A percentile compares a stretch with the other conserved stretches of the same genome.
phyloP scores from a whole-genome alignment of 225 moss, liverwort and hornwort genomes.

The Bryoerythrophyllum caledonicum region DNA sequence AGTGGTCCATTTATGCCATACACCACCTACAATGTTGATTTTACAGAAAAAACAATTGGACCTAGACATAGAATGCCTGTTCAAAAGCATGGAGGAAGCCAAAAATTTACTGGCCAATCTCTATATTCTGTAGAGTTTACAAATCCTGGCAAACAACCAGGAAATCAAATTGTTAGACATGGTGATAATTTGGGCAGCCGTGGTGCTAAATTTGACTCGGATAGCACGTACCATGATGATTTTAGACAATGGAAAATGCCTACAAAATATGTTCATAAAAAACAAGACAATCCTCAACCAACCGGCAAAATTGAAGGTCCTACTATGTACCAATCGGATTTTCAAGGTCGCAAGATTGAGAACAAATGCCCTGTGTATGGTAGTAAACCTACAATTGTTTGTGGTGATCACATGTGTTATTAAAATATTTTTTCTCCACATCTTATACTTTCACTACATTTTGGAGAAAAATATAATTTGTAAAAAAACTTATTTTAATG shows the following conservation, averaged over 20 bases:
- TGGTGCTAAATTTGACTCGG: conserved; percentile 39
- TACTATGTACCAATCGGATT: conserved; percentile 37
- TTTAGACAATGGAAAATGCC: conserved; percentile 53
- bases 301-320: conserved; percentile 23
- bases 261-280: conserved; percentile 1
- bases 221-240: conserved; percentile 50
- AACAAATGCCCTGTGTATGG: conserved; percentile 11
- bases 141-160: conserved; percentile 1
- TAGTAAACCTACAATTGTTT: conserved; percentile 38
- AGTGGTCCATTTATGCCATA: conserved; percentile 27
- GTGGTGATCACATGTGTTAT: conserved; percentile 60
- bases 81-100: conserved; percentile 3
- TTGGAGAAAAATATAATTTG: too few species aligned
- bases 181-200: conserved; percentile 31
- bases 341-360: conserved; percentile 5
- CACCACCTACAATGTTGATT: conserved; percentile 49
- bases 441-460: not conserved
- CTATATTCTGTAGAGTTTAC: conserved; percentile 33
- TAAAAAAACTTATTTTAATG: not conserved
- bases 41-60: conserved; percentile 16
- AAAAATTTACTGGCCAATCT: conserved; percentile 31
- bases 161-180: conserved; percentile 11
- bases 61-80: not conserved
- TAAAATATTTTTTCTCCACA: not conserved
- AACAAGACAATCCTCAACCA: conserved; percentile 18